Base-by-base conservation (phyloP, 2,329 filamentous ascomycete species). In the Trichoderma breve region DNA sequence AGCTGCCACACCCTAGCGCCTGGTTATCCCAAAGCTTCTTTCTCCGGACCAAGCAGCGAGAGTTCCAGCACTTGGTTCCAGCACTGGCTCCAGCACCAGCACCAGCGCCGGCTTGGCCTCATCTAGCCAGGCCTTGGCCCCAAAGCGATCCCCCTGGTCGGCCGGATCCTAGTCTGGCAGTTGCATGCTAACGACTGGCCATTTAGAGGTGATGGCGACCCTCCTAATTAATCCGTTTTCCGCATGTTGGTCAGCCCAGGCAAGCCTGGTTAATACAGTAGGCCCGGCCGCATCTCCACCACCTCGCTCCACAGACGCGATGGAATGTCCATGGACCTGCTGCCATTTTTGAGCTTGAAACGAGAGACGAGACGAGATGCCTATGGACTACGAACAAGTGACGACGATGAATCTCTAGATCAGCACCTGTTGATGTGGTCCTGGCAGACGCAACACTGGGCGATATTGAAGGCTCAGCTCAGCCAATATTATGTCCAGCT, bases 231-330 rank as follows among this genome's bases (percentile, higher is more conserved):
- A 60, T 57, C 64, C 64, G 30, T 34, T 36, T 51, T 36, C 43
- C 47, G 14, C 51, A 34, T 26, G 64, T 67, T 67, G 64, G 64
- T 67, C 64, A 67, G 64, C 64, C 64, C 39, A 43, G 39, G 39
- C 39, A 43, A 43, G 39, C 39, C 64, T 57, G 64, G 64, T 28
- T 9, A 67, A 55, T 57, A 55, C 21, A 67, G 36, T 57, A 55
- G 64, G 32, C 64, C 64, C 65, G 65, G 65, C 55, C 34, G 12
- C 65, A 69, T 60, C 66, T 43, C 66, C 66, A 69, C 66, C 28
- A 18, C 28, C 5, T 30, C 55, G 24, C 66, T 39, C 66, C 66
- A 69, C 66, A 69, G 39, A 43, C 65, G 28, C 32, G 65, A 47
- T 26, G 64, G 30, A 63, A 63, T 43, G 60, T 63, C 64, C 32